Base-by-base conservation (phyloP, 495 filamentous ascomycete species). In the Aspergillus ellipticus region DNA sequence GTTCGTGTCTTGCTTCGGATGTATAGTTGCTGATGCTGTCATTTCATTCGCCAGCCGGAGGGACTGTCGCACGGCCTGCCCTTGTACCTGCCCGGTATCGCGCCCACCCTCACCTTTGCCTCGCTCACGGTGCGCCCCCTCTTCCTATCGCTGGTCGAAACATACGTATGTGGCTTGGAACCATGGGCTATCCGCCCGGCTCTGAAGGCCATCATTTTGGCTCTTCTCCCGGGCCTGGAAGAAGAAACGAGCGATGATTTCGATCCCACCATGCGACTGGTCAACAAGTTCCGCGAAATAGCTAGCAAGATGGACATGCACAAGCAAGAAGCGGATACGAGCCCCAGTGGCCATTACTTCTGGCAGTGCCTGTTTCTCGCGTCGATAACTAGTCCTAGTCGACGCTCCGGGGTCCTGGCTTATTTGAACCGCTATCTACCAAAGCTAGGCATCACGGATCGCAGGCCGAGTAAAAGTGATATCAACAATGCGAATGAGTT, bases 311-410 rank as follows among this genome's bases (percentile, higher is more conserved):
- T 76, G 56, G 71, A 77, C 41, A 73, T 68, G 26, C 61, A 63
- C 42, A 64, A 58, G 46, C 71, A 76, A 19, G 72, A 76, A 9
- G 78, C 79, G 2, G 71, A 79, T n/a, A 71, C 74, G 48, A 80
- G 78, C 13, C 72, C 78, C 9, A 86, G 83, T 24, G 89, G 92
- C 50, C 89, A 91, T 60, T 96, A 91, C 67, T 99, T 96, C 67
- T 99, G 94, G 94, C 94, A 99, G 74, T 96, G 90, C 69, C 88
- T 99, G 59, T 96, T 99, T 60, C 78, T 97, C 35, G 90, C 92
- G 13, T 85, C 89, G 0, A 96, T 99, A 33, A 96, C 93, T 6
- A 92, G 90, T 64, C 78, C 88, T 22, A 88, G 83, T 39, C 80
- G 95, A 56, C 83, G 94, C 42, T 86, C 88, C 59, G 94, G 94